phyloP scores from a whole-genome alignment of 2,329 filamentous ascomycete genomes.

The Akanthomyces dipterigenus region DNA sequence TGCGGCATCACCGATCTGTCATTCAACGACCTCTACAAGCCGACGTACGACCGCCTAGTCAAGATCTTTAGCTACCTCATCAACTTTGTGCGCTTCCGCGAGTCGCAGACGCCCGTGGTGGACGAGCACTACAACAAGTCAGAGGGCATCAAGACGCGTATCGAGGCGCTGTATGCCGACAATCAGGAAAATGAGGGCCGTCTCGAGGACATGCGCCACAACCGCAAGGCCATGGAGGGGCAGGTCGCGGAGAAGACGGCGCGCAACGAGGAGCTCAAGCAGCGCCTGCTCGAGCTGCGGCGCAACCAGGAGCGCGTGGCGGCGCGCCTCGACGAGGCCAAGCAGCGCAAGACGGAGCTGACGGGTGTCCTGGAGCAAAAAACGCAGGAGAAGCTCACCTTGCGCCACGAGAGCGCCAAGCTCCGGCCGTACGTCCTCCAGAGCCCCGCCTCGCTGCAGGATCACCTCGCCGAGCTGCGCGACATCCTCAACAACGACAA shows the following conservation, averaged over 20 bases:
- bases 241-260: conserved; percentile 78
- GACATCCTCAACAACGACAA: conserved; percentile 74
- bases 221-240: conserved; percentile 72
- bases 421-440: conserved; percentile 87
- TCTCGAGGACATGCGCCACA: conserved; percentile 72
- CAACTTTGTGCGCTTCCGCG: conserved; percentile 96
- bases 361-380: conserved; percentile 67
- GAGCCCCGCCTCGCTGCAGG: conserved; percentile 76
- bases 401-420: conserved; percentile 81
- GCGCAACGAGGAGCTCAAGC: conserved; percentile 82
- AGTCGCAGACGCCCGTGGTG: conserved; percentile 82
- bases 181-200: conserved; percentile 82
- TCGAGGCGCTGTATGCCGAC: conserved; percentile 76
- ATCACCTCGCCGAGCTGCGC: conserved; percentile 72
- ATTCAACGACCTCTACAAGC: conserved; percentile 85
- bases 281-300: conserved; percentile 70
- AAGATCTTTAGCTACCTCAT: conserved; percentile 98
- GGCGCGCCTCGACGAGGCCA: conserved; percentile 74
- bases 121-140: conserved; percentile 91
- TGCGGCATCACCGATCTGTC: conserved; percentile 92
- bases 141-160: conserved; percentile 77
- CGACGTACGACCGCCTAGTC: conserved; percentile 80
- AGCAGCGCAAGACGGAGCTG: conserved; percentile 70
- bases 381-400: conserved; percentile 60
- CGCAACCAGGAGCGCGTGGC: conserved; percentile 77